Base-by-base conservation (phyloP, 176 grass and related monocot genomes). In the Carex littledalei region DNA sequence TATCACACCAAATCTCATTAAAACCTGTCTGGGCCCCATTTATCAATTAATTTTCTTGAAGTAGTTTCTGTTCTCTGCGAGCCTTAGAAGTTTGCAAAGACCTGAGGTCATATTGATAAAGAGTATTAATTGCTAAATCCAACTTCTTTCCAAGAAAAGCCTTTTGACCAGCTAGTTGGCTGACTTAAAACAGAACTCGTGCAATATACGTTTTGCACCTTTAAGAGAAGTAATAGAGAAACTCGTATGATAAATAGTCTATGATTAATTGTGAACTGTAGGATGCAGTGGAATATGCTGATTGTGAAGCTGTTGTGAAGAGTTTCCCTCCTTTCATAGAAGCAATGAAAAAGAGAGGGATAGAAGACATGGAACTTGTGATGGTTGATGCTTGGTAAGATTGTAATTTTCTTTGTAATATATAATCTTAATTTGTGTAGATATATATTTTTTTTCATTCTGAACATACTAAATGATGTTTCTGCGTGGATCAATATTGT, bases 381-480 rank as follows among this genome's bases (percentile, higher is more conserved):
- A 99, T 99, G 97, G 97, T 99, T 67, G 97, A 99, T 91, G 93
- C 93, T 62, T 99, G 97, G 97, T 99, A 91, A 89, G 87, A 29
- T 81, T 41, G 47, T 61, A 82, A 21, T 15, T n/a, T 73, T 34
- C 37, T 55, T 18, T 67, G 22, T 10, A 32, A 31, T 26, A 83
- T 31, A 65, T 83, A 24, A 16, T 78, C 24, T 55, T 56, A 78
- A 56, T 56, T 31, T 32, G 2, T 52, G 70, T 55, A 32, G 37
- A 39, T 9, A 31, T 22, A 47, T 47, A 49, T 12, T 31, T 0
- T 54, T 71, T 71, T 43, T 77, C 13, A 56, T 54, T 45, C 37
- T 41, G 22, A 56, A 53, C 20, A 31, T 77, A 53, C 9, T 16
- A 3, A 55, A 31, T 78, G 22, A 17, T 57, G 20, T 78, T 78